These are phyloP conservation scores for Thraustotheca clavata DNA, from an alignment of 352 stramenopile genomes.

Conservation along the genomic window DNA sequence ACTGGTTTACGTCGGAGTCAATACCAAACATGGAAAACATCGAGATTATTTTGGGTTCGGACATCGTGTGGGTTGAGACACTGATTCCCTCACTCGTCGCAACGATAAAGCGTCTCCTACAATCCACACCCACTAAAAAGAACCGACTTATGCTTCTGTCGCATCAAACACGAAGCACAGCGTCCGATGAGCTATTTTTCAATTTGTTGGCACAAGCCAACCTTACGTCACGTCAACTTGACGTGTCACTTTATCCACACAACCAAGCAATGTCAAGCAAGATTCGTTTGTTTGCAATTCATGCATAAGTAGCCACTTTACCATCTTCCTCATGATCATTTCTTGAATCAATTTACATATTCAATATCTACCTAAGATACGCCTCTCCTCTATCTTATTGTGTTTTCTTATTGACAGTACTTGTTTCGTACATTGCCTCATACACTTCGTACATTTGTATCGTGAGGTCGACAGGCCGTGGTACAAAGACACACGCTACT, in stretches of 20 bases:
- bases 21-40: constrained; percentile 43
- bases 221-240: not conserved
- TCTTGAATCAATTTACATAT: too few species aligned
- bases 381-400: not conserved
- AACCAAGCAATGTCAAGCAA: not conserved
- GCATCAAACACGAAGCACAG: constrained; percentile 14
- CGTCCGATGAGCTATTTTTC: constrained; percentile 11
- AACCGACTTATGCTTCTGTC: constrained; percentile 12
- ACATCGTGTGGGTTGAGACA: constrained; percentile 87
- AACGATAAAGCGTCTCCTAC: constrained; percentile 51
- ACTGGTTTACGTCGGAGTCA: constrained; percentile 54
- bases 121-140: not conserved
- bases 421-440: not conserved
- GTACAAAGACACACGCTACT: not conserved
- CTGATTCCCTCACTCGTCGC: constrained; percentile 77
- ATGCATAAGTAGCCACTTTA: too few species aligned
- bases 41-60: constrained; percentile 79
- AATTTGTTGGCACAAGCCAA: not conserved
- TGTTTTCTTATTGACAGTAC: not conserved
- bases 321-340: too few species aligned
- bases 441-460: not conserved
- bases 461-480: constrained; percentile 3
- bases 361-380: not conserved
- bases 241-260: not conserved
- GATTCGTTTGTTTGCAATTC: not conserved